Evolutionary conservation across 176 grass and related monocot genomes (phyloP), one percentile per base, ranked within the genome.

Genomic region (Echinochloa phyllopogon): DNA sequence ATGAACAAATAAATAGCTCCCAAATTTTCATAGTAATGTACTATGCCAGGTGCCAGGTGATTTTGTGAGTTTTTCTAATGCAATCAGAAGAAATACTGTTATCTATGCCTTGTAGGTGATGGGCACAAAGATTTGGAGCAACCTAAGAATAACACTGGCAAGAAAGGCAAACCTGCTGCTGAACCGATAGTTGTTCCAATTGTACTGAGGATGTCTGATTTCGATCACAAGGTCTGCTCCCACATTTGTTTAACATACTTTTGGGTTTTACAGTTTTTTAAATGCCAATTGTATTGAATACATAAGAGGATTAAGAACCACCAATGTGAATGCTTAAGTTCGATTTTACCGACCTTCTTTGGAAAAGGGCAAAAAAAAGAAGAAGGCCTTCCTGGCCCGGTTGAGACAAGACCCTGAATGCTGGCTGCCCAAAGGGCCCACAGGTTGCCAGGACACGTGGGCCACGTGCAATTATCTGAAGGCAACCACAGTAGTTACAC

Each of bases 151-250:
- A 91, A 18, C 3, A 16, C 37, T 24, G 53, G 48, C n/a, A 92
- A 85, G 71, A 93, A 90, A 87, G 88, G 92, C 65, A 98, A 91
- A 86, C 62, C 75, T 88, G 87, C 89, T 40, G 49, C 87, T 75
- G 93, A 98, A 68, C 93, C 96, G 12, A 95, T 98, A 85, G 83
- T 94, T 71, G 83, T 92, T 79, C 96, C 96, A 63, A 94, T 98
- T 85, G 93, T 98, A 53, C 78, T 98, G 89, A 92, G 89, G 72
- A 98, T 98, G 96, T 90, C 93, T 63, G 96, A 98, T 82, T 98
- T 98, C 87, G 96, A 98, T 92, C 96, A 98, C 80, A 95, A 98
- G 93, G 96, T 98, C 25, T 78, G 38, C 74, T 71, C 65, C 87
- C 68, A 73, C 44, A 25, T 14, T 86, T 6, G 1, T 65, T 87